Evolutionary conservation across 2,329 filamentous ascomycete genomes (phyloP).

Genomic region (Phoma sp.): DNA sequence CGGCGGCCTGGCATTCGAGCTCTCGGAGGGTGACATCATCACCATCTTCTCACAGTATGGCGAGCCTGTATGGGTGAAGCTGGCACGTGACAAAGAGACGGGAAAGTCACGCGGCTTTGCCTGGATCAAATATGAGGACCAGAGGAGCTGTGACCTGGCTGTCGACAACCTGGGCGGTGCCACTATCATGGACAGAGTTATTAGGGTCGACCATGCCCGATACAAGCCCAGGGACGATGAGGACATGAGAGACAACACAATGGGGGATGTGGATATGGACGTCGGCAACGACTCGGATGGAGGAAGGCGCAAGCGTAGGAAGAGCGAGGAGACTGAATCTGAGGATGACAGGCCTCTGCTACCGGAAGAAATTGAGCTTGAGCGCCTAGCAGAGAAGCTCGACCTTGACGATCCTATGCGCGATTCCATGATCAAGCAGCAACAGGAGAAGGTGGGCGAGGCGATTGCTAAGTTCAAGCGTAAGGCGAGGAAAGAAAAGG

Average conservation of each 20-base stretch:
- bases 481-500: conserved; percentile 53
- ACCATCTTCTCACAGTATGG: conserved; percentile 98
- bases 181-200: conserved; percentile 76
- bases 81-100: conserved; percentile 92
- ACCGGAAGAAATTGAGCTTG: conserved; percentile 81
- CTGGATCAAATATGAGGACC: conserved; percentile 98
- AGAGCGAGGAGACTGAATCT: conserved; percentile 50
- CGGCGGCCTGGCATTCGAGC: conserved; percentile 87
- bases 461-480: conserved; percentile 65
- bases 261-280: conserved; percentile 55
- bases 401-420: conserved; percentile 99
- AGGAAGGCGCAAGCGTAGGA: conserved; percentile 56
- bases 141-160: conserved; percentile 91
- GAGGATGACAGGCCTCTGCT: conserved; percentile 67
- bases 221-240: conserved; percentile 86
- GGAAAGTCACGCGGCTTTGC: conserved; percentile 94
- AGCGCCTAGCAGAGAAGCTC: conserved; percentile 74
- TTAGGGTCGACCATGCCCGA: conserved; percentile 89
- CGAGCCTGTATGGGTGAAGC: conserved; percentile 90
- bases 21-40: conserved; percentile 93
- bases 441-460: conserved; percentile 83
- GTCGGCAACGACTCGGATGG: conserved; percentile 48
- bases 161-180: conserved; percentile 95
- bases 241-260: conserved; percentile 66
- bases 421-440: conserved; percentile 83